These are phyloP conservation scores for Cryphonectria carpinicola DNA, from an alignment of 2,329 filamentous ascomycete species.

Conservation along the genomic window DNA sequence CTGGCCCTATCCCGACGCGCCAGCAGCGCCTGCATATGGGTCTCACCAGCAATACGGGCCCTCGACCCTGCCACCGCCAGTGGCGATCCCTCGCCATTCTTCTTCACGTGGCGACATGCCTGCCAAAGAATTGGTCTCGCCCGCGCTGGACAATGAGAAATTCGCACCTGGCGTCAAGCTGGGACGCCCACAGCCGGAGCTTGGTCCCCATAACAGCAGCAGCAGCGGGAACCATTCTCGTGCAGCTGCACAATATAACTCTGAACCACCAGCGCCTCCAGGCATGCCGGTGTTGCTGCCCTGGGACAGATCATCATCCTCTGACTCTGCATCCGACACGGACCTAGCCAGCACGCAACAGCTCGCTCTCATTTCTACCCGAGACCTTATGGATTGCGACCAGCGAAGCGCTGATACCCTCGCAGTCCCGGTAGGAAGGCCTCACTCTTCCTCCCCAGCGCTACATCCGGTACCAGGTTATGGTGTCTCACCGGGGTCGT, in stretches of 20 bases:
- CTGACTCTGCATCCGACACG: slow-evolving; percentile 42
- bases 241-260: slow-evolving; percentile 25
- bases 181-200: slow-evolving; percentile 41
- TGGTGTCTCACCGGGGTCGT: slow-evolving; percentile 42
- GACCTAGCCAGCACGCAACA: slow-evolving; percentile 39
- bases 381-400: slow-evolving; percentile 56
- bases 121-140: slow-evolving; percentile 43
- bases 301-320: slow-evolving; percentile 44
- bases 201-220: slow-evolving; percentile 15
- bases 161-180: slow-evolving; percentile 45
- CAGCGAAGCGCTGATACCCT: slow-evolving; percentile 43
- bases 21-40: slow-evolving; percentile 27
- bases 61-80: slow-evolving; percentile 28
- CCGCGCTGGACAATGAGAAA: slow-evolving; percentile 45
- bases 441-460: slow-evolving; percentile 46
- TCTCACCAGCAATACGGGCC: slow-evolving; percentile 27
- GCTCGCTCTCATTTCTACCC: slow-evolving; percentile 57
- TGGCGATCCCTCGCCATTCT: slow-evolving; percentile 31
- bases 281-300: slow-evolving; percentile 35
- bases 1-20: slow-evolving; percentile 35
- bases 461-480: slow-evolving; percentile 38
- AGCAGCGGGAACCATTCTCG: neutral
- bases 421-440: slow-evolving; percentile 45
- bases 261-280: slow-evolving; percentile 15
- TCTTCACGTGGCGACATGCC: slow-evolving; percentile 31